Conservation (phyloP, 371 early-diverging fungal species). For the Mucor indicus region DNA sequence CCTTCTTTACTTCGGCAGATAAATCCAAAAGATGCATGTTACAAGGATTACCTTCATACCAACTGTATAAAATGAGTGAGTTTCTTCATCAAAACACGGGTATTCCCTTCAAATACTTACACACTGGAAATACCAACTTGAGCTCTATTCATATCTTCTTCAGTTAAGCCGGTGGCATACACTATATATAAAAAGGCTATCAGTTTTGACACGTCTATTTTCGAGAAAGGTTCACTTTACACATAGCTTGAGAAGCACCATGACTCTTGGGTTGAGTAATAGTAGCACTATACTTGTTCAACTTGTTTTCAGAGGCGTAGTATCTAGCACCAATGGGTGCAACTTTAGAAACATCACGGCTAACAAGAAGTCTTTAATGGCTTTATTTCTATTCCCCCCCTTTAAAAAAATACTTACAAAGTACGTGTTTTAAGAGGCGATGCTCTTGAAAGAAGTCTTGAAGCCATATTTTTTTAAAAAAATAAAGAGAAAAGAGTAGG, state of each 20-base stretch:
- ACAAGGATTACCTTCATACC: conserved; percentile 99
- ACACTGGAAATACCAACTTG: conserved; percentile 94
- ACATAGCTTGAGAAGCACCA: conserved; percentile 96
- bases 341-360: conserved; percentile 18
- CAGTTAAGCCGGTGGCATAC: conserved; percentile 87
- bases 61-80: conserved; percentile 37
- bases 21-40: conserved; percentile 97
- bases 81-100: not conserved
- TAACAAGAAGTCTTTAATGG: not conserved
- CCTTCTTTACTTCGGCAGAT: conserved; percentile 84
- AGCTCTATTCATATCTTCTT: conserved; percentile 77
- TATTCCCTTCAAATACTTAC: conserved; percentile 43
- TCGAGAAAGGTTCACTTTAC: conserved; percentile 48
- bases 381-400: not conserved
- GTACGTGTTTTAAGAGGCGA: conserved; percentile 16
- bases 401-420: conserved; percentile 24
- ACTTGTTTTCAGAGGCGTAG: conserved; percentile 37
- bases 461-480: conserved; percentile 26
- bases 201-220: not conserved
- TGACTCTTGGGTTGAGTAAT: conserved; percentile 94
- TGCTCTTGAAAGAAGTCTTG: conserved; percentile 33
- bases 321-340: conserved; percentile 33
- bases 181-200: conserved; percentile 46
- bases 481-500: conserved; percentile 7
- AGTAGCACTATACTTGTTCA: conserved; percentile 79